These are phyloP conservation scores for Nymphaea colorata DNA, from an alignment of 164 flowering plant genomes.

Conservation along the genomic window DNA sequence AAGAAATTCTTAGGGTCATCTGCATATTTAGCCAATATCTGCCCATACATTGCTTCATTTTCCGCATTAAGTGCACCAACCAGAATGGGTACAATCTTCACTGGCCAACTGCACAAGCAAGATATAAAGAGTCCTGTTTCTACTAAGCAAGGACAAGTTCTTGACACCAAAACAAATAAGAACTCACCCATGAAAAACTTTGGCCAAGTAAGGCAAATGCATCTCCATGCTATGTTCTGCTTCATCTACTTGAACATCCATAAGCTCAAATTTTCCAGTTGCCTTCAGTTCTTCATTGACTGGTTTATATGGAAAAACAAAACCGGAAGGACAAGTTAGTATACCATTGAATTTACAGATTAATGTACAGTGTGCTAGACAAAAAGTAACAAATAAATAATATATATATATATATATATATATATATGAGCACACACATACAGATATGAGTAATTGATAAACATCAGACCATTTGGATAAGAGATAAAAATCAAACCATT, in stretches of 20 bases:
- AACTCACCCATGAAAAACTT: slow-evolving; percentile 81
- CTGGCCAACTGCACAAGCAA: slow-evolving; percentile 36
- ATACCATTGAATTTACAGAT: neutral
- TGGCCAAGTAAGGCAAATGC: slow-evolving; percentile 97
- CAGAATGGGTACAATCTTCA: slow-evolving; percentile 87
- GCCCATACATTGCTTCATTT: slow-evolving; percentile 81
- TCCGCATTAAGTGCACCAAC: slow-evolving; percentile 89
- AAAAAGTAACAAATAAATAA: too few relatives aligned
- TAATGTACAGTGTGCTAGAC: neutral
- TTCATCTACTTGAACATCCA: slow-evolving; percentile 91
- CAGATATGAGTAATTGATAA: too few relatives aligned
- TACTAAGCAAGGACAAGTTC: neutral
- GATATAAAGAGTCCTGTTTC: neutral
- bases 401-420: too few relatives aligned
- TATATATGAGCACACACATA: too few relatives aligned
- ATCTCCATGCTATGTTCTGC: slow-evolving; percentile 99
- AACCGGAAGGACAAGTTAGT: slow-evolving; percentile 4
- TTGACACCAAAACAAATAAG: neutral
- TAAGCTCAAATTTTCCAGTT: slow-evolving; percentile 81
- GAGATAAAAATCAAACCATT: too few relatives aligned
- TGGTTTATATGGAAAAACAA: slow-evolving; percentile 12
- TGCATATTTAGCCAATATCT: slow-evolving; percentile 73
- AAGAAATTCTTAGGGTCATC: slow-evolving; percentile 93
- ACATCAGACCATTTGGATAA: too few relatives aligned
- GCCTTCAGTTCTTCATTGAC: slow-evolving; percentile 77